Percentiles rank a stretch among this genome's conserved stretches.
Evolutionary conservation across 768 basidiomycete genomes (phyloP).

Genomic region (Scleroderma citrinum): DNA sequence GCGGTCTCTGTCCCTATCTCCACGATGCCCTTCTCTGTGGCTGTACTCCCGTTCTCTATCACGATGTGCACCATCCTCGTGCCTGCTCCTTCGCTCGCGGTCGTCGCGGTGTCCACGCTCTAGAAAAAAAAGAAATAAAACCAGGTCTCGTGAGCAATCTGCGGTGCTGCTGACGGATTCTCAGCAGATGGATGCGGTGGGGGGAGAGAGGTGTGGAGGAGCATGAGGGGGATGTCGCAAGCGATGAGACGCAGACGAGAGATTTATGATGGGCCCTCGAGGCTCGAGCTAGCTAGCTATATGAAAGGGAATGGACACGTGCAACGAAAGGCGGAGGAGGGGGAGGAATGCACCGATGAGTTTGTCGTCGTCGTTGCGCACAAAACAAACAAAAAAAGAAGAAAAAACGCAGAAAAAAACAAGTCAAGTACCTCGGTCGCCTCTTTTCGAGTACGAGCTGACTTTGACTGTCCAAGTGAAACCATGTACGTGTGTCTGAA

Average conservation of each 20-base stretch:
- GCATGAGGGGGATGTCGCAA: too few species aligned
- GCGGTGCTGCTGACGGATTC: conserved; percentile 27
- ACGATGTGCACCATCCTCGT: conserved; percentile 39
- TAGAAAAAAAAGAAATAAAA: conserved; percentile 42
- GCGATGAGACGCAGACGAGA: background rate
- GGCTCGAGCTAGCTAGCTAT: conserved; percentile 56
- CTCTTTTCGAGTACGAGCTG: conserved; percentile 26
- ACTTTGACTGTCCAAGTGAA: conserved; percentile 26
- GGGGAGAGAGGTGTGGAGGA: too few species aligned
- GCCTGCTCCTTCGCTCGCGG: conserved; percentile 55
- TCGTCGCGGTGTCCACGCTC: conserved; percentile 62
- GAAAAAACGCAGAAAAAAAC: conserved; percentile 30
- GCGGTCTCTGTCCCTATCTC: conserved; percentile 15
- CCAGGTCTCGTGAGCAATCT: conserved; percentile 47
- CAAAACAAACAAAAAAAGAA: conserved; percentile 31
- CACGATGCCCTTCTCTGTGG: background rate
- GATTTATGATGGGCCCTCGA: conserved; percentile 10
- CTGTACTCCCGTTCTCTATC: background rate
- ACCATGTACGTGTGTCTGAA: conserved; percentile 16
- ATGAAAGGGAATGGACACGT: conserved; percentile 28
- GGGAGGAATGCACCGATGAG: background rate
- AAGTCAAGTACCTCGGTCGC: conserved; percentile 31
- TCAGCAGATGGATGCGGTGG: conserved; percentile 33
- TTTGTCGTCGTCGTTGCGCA: background rate
- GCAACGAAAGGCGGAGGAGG: conserved; percentile 25